Evolutionary conservation across 805 yeast species (phyloP), one percentile per base, ranked within the genome.

Genomic region (Candida vaughaniae): DNA sequence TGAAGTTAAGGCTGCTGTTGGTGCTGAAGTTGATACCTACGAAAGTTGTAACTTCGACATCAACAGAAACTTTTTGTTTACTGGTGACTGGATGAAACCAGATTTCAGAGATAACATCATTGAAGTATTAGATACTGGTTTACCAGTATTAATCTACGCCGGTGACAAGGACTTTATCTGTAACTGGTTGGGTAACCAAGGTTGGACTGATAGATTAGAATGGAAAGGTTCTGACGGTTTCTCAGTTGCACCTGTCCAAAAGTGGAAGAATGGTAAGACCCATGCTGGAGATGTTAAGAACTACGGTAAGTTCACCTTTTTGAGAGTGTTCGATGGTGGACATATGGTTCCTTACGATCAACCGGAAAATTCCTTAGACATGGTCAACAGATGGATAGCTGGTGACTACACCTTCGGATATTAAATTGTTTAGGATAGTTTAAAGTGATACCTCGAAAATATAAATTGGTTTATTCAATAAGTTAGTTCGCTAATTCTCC

Each of bases 271-370:
- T 18, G 62, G 58, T 37, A 59, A 56, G 47, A 48, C 48, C 36
- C 47, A 50, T 27, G 75, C 78, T 29, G 97, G 97, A 46, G 79
- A 83, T 50, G 82, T 80, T 17, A 88, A 87, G 71, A 82, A 77
- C 54, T 75, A 69, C 48, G 80, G 82, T 35, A 73, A 78, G 45
- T 78, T 90, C 49, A 85, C 95, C 5, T 90, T 82, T 70, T 71
- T 87, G 63, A 77, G 96, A 62, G 79, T 89, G 6, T 89, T 72
- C 54, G 93, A 78, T 42, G 97, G 91, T 38, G 97, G 97, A 17
- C 97, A 90, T 65, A 89, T 90, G 96, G 95, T 87, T 46, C 96
- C 97, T 16, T 83, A 69, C 54, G 89, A 90, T 62, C 93, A 85
- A 67, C 95, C 96, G 22, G 80, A 77, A 53, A 71, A 73, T 52